Base-by-base conservation (phyloP, 768 basidiomycete species). In the Piloderma croceum region DNA sequence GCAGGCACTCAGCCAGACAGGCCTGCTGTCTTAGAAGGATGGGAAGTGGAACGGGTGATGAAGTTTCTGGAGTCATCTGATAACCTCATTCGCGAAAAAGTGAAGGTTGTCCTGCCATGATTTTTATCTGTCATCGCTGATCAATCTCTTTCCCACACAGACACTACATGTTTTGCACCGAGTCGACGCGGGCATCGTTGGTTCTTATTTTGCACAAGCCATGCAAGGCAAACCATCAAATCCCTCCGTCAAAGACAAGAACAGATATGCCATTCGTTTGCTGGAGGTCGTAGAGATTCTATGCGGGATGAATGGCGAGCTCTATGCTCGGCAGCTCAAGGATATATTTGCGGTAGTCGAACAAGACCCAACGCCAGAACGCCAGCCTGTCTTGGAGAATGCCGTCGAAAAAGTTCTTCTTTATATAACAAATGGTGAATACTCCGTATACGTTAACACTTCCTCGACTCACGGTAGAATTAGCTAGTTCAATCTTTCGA, bases 31-130 rank as follows among this genome's bases (percentile, higher is more conserved):
- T 58, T 90, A 34, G 80, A 85, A n/a, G 75, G 67, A 39, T 74
- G 73, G 71, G 87, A 90, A 38, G 86, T 90, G 27, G 81, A 81
- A 37, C 65, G 67, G 24, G 66, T 90, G 17, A 83, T 90, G 77
- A 72, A 70, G 43, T 59, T 83, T 12, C 61, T 90, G 20, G 73
- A 80, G 43, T 77, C 75, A 3, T 58, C 68, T 1, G 88, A 90
- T 54, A 46, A 54, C 7, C 51, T 68, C 21, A 73, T 87, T 29
- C 70, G 84, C 41, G 68, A 58, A 38, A 80, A 70, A 68, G 88
- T 83, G 49, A 41, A n/a, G n/a, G n/a, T n/a, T n/a, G n/a, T n/a
- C n/a, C n/a, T n/a, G n/a, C n/a, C n/a, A n/a, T n/a, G n/a, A n/a
- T 15, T 27, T 31, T n/a, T 19, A 10, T 15, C 27, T 11, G 25